phyloP scores from a whole-genome alignment of 1,284 basidiomycete species.

The Ustilago xerochloae region DNA sequence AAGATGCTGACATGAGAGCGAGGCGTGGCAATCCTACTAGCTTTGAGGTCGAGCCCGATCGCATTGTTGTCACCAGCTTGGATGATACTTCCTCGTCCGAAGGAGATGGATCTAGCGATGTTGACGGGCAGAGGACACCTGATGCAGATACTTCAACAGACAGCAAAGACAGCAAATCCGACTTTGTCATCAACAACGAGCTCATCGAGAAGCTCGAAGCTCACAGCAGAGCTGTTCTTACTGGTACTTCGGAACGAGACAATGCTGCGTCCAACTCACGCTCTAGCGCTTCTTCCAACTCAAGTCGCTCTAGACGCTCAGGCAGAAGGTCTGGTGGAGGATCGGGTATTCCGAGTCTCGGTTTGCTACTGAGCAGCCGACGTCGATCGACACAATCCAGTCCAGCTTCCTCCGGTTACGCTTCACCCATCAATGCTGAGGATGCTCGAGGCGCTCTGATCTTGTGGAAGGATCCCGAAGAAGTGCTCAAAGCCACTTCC shows the following conservation, averaged over 20 bases:
- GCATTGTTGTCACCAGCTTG: constrained; percentile 46
- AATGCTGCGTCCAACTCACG: constrained; percentile 29
- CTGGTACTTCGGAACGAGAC: constrained; percentile 48
- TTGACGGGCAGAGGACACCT: constrained; percentile 18
- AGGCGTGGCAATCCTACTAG: constrained; percentile 28
- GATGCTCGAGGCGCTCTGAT: constrained; percentile 41
- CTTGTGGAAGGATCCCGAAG: constrained; percentile 47
- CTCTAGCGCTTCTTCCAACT: not conserved
- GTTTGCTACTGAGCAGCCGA: constrained; percentile 27
- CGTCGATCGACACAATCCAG: constrained; percentile 40
- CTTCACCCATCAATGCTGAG: constrained; percentile 42
- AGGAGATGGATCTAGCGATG: constrained; percentile 16
- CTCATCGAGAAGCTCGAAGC: constrained; percentile 58
- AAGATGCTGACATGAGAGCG: constrained; percentile 38
- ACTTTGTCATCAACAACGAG: constrained; percentile 55
- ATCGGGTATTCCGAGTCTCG: constrained; percentile 11
- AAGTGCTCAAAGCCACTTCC: constrained; percentile 28
- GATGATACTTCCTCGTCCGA: constrained; percentile 44
- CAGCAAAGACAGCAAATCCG: constrained; percentile 15
- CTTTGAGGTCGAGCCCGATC: constrained; percentile 48
- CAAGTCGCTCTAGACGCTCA: constrained; percentile 20
- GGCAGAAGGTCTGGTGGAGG: constrained; percentile 32
- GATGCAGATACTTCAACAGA: constrained; percentile 34
- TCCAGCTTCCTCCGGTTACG: constrained; percentile 41
- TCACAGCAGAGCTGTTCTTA: constrained; percentile 42